Evolutionary conservation across 1,284 basidiomycete genomes (phyloP), one percentile per base, ranked within the genome.

Genomic region (Gomphus bonarii): DNA sequence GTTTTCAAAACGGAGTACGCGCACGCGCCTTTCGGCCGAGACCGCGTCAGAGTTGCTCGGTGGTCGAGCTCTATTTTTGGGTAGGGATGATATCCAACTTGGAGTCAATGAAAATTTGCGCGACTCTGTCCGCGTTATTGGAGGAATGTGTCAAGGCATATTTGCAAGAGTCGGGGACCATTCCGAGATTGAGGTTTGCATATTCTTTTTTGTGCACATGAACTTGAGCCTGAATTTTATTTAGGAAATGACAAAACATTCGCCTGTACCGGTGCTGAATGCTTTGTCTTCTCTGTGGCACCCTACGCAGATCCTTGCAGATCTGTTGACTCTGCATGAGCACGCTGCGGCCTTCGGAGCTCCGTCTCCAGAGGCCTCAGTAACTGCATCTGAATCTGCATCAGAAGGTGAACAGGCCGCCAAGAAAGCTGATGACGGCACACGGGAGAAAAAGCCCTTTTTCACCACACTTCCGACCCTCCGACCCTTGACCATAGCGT

Each of bases 271-370:
- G 0, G 91, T 99, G 14, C 78, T 98, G 69, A 99, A 98, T 69
- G 95, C 95, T 1, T 84, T 99, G 22, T 97, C 92, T 2, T 90
- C 89, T 16, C 80, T 95, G 42, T 99, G 94, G 85, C 95, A 99
- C 68, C 95, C 95, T 1, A 97, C 94, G 0, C 95, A 99, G 69
- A 87, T 90, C 61, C 84, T 99, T 28, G 95, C 95, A 2, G 95
- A 98, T 72, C 69, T 99, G 8, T 76, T 97, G 57, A 97, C 95
- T 0, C 76, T 99, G 30, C 81, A 92, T 63, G 95, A 98, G 66
- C 74, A 83, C 60, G 75, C 78, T 0, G 68, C 79, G 61, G 66
- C 80, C 12, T 86, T 87, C 66, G 65, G 67, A 4, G 58, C 62
- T 16, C 57, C 59, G 3, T 54, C 54, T 9, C 44, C 51, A 42